Percentiles rank a stretch among this genome's conserved stretches.
phyloP scores from a whole-genome alignment of 208 protist genomes.

The Wallacemonas sp. region DNA sequence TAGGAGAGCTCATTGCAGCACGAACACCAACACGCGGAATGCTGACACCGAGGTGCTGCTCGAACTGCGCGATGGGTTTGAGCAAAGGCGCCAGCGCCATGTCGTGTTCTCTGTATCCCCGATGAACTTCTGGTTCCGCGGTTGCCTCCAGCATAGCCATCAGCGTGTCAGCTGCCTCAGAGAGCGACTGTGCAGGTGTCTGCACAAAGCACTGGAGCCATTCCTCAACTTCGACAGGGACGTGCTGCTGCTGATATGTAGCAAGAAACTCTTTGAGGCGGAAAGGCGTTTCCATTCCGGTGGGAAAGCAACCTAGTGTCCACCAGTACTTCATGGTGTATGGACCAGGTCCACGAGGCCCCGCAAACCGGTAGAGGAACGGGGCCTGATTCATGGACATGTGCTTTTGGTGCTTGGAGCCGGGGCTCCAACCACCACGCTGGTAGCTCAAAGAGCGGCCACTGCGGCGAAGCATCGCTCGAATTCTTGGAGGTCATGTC shows the following conservation, averaged over 20 bases:
- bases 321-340: conserved; percentile 93
- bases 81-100: conserved; percentile 34
- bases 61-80: conserved; percentile 45
- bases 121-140: conserved; percentile 29
- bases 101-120: conserved; percentile 49
- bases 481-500: background rate
- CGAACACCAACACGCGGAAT: conserved; percentile 65
- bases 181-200: conserved; percentile 58
- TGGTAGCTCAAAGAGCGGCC: conserved; percentile 56
- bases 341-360: conserved; percentile 72
- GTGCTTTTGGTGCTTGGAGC: conserved; percentile 90
- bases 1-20: conserved; percentile 33
- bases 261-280: conserved; percentile 82
- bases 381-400: conserved; percentile 82
- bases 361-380: conserved; percentile 86
- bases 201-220: conserved; percentile 82
- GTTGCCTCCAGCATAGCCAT: conserved; percentile 40
- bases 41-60: conserved; percentile 55
- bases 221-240: conserved; percentile 88
- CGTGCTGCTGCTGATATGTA: conserved; percentile 79
- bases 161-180: conserved; percentile 42
- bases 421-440: conserved; percentile 78
- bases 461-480: conserved; percentile 1
- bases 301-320: conserved; percentile 89
- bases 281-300: conserved; percentile 76